Percentiles rank a stretch among this genome's conserved stretches.
phyloP scores from a whole-genome alignment of 306 rosid species.

The Vigna angularis region DNA sequence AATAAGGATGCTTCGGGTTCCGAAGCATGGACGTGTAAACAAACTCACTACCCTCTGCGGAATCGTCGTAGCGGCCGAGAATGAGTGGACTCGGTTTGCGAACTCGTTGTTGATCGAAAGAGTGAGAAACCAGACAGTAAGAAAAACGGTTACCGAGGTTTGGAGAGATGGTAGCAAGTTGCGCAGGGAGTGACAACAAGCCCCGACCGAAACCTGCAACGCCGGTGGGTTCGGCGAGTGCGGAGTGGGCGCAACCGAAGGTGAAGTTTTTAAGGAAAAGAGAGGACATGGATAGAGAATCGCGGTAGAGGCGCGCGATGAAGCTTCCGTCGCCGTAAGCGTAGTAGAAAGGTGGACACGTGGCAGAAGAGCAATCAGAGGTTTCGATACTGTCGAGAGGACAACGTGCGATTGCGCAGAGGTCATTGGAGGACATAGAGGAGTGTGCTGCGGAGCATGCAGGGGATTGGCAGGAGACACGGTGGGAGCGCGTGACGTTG shows the following conservation, averaged over 20 bases:
- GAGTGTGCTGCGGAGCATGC: conserved; percentile 82
- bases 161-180: conserved; percentile 67
- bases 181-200: conserved; percentile 74
- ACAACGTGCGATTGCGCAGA: conserved; percentile 86
- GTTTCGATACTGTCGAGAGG: conserved; percentile 78
- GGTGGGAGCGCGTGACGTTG: conserved; percentile 48
- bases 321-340: conserved; percentile 95
- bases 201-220: conserved; percentile 98
- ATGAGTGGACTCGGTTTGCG: conserved; percentile 87
- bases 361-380: conserved; percentile 65
- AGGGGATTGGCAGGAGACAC: conserved; percentile 68
- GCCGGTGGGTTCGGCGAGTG: conserved; percentile 89
- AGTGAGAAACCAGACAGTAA: conserved; percentile 88
- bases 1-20: conserved; percentile 87
- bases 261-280: conserved; percentile 70
- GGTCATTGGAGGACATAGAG: conserved; percentile 59
- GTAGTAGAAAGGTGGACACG: conserved; percentile 87
- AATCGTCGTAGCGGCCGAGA: conserved; percentile 59
- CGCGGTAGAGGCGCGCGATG: conserved; percentile 63
- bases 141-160: conserved; percentile 83
- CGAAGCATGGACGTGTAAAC: conserved; percentile 78
- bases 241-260: conserved; percentile 87
- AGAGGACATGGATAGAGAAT: conserved; percentile 60
- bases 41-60: conserved; percentile 40
- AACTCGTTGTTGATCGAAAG: conserved; percentile 67